phyloP scores from a whole-genome alignment of 2,329 filamentous ascomycete species.

The Calcarisporium arbuscula region DNA sequence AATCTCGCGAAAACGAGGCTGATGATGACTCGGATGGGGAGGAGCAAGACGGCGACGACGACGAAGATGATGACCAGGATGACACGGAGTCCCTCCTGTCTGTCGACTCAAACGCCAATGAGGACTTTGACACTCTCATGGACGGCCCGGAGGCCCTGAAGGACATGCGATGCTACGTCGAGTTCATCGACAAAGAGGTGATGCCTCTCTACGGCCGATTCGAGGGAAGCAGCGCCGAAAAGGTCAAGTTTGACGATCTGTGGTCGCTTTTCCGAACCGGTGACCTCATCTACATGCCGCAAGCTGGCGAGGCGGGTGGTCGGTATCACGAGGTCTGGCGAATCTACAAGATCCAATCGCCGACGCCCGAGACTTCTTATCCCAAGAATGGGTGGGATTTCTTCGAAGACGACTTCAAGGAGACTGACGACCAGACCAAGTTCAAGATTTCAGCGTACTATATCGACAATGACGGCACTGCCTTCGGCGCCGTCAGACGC shows the following conservation, averaged over 20 bases:
- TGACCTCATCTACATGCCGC: conserved; percentile 34
- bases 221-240: conserved; percentile 19
- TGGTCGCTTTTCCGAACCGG: conserved; percentile 34
- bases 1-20: too few species aligned
- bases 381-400: conserved; percentile 28
- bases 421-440: conserved; percentile 19
- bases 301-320: conserved; percentile 24
- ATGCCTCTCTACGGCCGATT: conserved; percentile 27
- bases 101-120: conserved; percentile 29
- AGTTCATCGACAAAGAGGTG: conserved; percentile 36
- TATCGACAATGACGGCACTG: conserved; percentile 34
- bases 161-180: conserved; percentile 36
- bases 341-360: conserved; percentile 25
- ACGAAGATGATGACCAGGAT: conserved; percentile 15
- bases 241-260: conserved; percentile 34
- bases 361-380: conserved; percentile 23
- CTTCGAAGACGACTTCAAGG: conserved; percentile 24
- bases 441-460: conserved; percentile 34
- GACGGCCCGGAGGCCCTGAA: conserved; percentile 31
- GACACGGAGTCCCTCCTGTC: conserved; percentile 27
- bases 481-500: conserved; percentile 30
- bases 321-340: conserved; percentile 34
- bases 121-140: conserved; percentile 29
- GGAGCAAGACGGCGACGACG: conserved; percentile 8
- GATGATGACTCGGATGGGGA: conserved; percentile 10